phyloP scores from a whole-genome alignment of 352 stramenopile species.

The Globisporangium emineosum region DNA sequence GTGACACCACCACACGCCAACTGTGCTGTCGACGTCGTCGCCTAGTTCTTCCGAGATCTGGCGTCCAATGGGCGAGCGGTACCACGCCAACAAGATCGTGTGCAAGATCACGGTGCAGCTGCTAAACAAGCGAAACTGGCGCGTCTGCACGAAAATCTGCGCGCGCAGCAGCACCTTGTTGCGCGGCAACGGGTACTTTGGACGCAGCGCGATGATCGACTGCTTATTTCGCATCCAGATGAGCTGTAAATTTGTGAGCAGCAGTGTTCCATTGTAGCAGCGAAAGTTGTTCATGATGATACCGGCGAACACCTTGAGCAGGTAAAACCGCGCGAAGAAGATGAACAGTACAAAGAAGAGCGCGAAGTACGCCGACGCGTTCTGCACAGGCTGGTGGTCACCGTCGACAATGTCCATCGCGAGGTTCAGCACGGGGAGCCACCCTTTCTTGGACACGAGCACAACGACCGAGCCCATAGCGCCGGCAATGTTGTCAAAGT shows the following conservation, averaged over 20 bases:
- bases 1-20: slow-evolving; percentile 68
- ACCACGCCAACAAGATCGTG: slow-evolving; percentile 70
- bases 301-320: slow-evolving; percentile 72
- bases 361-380: slow-evolving; percentile 75
- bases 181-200: slow-evolving; percentile 70
- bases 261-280: slow-evolving; percentile 74
- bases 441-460: slow-evolving; percentile 83
- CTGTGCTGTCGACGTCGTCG: slow-evolving; percentile 21
- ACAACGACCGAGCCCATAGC: slow-evolving; percentile 80
- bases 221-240: slow-evolving; percentile 78
- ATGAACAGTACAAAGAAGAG: slow-evolving; percentile 82
- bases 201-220: slow-evolving; percentile 52
- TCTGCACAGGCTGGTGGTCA: slow-evolving; percentile 62
- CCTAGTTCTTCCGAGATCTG: slow-evolving; percentile 32
- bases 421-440: slow-evolving; percentile 78
- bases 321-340: slow-evolving; percentile 77
- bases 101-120: slow-evolving; percentile 65
- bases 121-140: slow-evolving; percentile 58
- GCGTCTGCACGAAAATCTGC: slow-evolving; percentile 66
- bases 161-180: slow-evolving; percentile 55
- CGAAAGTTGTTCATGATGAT: slow-evolving; percentile 89
- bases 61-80: slow-evolving; percentile 51
- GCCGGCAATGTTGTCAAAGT: slow-evolving; percentile 82
- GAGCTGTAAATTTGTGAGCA: slow-evolving; percentile 74
- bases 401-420: slow-evolving; percentile 79